Evolutionary conservation across 83 land plant genomes (phyloP), one percentile per base, ranked within the genome.

Genomic region (Thuja plicata): DNA sequence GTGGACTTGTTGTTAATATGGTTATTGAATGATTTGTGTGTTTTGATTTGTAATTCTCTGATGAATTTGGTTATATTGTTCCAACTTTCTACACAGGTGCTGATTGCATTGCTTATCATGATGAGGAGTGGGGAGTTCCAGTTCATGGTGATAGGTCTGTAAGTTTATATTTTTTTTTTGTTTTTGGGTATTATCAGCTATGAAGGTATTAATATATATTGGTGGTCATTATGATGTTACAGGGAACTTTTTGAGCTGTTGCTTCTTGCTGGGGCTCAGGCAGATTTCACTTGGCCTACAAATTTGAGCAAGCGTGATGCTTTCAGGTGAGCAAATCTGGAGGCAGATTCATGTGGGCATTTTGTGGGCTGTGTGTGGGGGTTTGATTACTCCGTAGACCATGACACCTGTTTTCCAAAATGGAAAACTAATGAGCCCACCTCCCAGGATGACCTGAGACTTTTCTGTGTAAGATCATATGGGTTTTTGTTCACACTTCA

Each of bases 71-170:
- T 27, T 66, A 27, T 8, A 27, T 27, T 66, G 73, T 66, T 66
- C 13, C 43, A 17, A 16, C 9, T 66, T 66, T 2, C 43, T 38
- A 16, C 21, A 78, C 43, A 81, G 50, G 50, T 81, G 27, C 48
- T 43, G 50, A 43, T 80, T 94, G 94, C 89, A 93, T 88, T 88
- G 90, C 95, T 55, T 93, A 92, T 88, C 96, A 95, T 88, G 95
- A 95, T 87, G 96, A 93, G 89, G 96, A 95, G 81, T 95, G 96
- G 95, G 96, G 95, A 35, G 93, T 94, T 62, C 95, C 95, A 60
- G 95, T 93, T 13, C 96, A 94, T 87, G 96, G 92, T 89, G 95
- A 95, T 77, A 94, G 88, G 96, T 95, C 86, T 77, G 91, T 81
- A 19, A 57, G 77, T 74, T 71, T 81, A 6, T 81, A 45, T 27